These are phyloP conservation scores for Xylaria polymorpha DNA, from an alignment of 2,329 filamentous ascomycete genomes.

Conservation along the genomic window DNA sequence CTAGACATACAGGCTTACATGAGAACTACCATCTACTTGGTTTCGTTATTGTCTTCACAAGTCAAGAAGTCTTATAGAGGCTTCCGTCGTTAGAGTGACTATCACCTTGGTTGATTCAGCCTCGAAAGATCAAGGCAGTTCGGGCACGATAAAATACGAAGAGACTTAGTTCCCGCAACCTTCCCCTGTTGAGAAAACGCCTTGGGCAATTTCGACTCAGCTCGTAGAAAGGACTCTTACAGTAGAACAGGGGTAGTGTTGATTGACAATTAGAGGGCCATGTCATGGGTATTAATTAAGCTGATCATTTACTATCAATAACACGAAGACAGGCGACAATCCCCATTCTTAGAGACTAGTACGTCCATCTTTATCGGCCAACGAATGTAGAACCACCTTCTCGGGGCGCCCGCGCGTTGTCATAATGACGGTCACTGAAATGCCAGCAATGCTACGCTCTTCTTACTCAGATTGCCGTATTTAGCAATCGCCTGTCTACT, in stretches of 20 bases:
- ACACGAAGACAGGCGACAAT: neutral
- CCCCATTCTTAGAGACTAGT: neutral
- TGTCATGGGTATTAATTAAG: neutral
- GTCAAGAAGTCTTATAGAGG: neutral
- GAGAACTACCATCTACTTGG: no score
- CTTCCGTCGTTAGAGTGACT: neutral
- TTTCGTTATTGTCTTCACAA: neutral
- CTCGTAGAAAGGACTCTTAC: no score
- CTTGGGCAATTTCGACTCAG: no score
- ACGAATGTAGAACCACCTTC: neutral
- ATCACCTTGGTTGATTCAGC: neutral
- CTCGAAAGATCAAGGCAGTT: neutral
- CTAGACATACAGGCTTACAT: neutral
- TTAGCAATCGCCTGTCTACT: neutral
- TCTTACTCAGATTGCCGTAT: neutral
- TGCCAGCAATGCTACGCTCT: neutral
- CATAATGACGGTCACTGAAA: neutral
- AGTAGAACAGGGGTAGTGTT: no score
- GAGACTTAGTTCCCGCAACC: neutral
- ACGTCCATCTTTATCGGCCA: neutral
- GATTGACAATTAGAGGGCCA: neutral
- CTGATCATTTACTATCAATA: neutral
- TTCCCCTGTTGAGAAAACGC: neutral
- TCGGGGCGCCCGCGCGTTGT: neutral
- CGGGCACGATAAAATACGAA: no score